Evolutionary conservation across 768 basidiomycete species (phyloP).

Genomic region (Agrocybe pediades): DNA sequence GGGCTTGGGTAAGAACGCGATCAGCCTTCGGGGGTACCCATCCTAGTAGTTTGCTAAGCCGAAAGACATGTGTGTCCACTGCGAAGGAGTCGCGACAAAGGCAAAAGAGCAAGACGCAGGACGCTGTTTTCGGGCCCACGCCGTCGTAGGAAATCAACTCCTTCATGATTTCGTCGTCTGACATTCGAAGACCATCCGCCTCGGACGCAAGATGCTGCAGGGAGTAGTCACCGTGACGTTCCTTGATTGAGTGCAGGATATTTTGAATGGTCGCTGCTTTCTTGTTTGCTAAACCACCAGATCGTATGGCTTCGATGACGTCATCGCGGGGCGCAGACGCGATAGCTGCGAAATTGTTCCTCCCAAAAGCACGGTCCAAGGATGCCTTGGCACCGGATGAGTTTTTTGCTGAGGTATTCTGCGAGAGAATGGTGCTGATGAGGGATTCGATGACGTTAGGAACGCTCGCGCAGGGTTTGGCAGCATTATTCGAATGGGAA

Average conservation of each 20-base stretch:
- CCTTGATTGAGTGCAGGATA: conserved; percentile 42
- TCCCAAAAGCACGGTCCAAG: conserved; percentile 50
- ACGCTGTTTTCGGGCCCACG: conserved; percentile 65
- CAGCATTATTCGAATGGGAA: conserved; percentile 34
- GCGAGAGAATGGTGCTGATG: conserved; percentile 60
- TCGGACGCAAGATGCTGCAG: conserved; percentile 50
- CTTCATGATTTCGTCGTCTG: conserved; percentile 55
- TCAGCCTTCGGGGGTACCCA: conserved; percentile 53
- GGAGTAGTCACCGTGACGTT: conserved; percentile 53
- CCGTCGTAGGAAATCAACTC: conserved; percentile 58
- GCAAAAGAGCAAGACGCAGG: conserved; percentile 63
- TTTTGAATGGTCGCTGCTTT: conserved; percentile 58
- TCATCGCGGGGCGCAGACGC: conserved; percentile 39
- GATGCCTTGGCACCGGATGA: conserved; percentile 49
- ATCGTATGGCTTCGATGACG: conserved; percentile 52
- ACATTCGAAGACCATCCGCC: conserved; percentile 21
- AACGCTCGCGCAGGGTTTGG: conserved; percentile 44
- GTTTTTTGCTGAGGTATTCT: conserved; percentile 56
- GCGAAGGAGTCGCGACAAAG: conserved; percentile 62
- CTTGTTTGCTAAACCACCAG: conserved; percentile 61
- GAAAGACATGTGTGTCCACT: conserved; percentile 65
- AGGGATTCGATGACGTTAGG: conserved; percentile 60
- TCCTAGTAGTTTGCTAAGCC: conserved; percentile 50
- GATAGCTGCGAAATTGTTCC: conserved; percentile 51
- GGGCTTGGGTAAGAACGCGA: conserved; percentile 55